Evolutionary conservation across 2,329 filamentous ascomycete genomes (phyloP).

Genomic region (Colletotrichum paranaense): DNA sequence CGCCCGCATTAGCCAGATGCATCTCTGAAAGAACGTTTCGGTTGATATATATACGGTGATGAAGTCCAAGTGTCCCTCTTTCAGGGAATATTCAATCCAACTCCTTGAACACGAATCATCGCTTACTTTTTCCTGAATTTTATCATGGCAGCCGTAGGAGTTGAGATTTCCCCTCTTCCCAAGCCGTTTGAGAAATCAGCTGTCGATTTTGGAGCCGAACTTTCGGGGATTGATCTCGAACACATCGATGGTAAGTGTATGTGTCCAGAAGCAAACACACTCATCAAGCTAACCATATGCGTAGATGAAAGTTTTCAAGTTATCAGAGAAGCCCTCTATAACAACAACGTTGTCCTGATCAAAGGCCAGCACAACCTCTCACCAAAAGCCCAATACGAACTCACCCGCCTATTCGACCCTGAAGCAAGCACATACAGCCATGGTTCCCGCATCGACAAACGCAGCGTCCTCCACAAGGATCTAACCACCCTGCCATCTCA

Average conservation of each 20-base stretch:
- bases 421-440: background rate
- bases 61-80: background rate
- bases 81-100: background rate
- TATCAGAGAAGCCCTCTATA: background rate
- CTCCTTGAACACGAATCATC: background rate
- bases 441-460: background rate
- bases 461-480: background rate
- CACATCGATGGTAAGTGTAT: background rate
- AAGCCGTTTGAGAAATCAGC: background rate
- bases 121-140: background rate
- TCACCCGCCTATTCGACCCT: background rate
- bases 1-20: background rate
- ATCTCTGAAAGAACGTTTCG: background rate
- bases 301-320: background rate
- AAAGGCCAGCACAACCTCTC: slow-evolving; percentile 1
- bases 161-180: background rate
- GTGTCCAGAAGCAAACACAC: background rate
- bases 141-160: background rate
- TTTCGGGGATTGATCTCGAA: background rate
- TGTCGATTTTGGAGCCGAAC: background rate
- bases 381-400: slow-evolving; percentile 2
- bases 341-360: background rate
- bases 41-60: background rate
- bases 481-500: background rate
- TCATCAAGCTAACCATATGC: background rate